Percentiles rank a stretch among this genome's conserved stretches.
These are phyloP conservation scores for Pachysandra terminalis DNA, from an alignment of 164 flowering plant species.

Conservation along the genomic window DNA sequence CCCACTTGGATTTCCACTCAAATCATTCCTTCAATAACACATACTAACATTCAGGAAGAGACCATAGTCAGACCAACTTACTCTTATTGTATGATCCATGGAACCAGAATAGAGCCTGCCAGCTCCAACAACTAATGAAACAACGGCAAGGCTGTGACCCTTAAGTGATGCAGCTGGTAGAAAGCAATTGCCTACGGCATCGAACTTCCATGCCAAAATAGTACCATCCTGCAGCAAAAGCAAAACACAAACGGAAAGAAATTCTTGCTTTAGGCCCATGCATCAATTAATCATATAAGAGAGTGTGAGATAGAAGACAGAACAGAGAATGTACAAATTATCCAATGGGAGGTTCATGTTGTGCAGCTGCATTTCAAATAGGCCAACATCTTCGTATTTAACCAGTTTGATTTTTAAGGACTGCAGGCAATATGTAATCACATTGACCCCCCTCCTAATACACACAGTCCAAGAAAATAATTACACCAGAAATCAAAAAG, in stretches of 20 bases:
- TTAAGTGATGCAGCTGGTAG: constrained; percentile 81
- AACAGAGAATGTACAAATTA: not conserved
- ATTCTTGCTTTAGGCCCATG: too few species aligned
- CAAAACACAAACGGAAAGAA: not conserved
- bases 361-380: not conserved
- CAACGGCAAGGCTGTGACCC: constrained; percentile 69
- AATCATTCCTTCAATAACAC: not conserved
- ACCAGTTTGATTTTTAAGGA: too few species aligned
- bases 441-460: too few species aligned
- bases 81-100: constrained; percentile 81
- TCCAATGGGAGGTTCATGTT: not conserved
- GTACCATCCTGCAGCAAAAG: constrained; percentile 69
- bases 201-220: constrained; percentile 85
- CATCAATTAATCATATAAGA: not conserved
- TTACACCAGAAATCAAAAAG: not conserved
- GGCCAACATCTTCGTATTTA: not conserved
- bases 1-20: not conserved
- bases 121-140: constrained; percentile 82
- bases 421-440: too few species aligned
- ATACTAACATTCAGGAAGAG: not conserved
- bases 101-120: constrained; percentile 90
- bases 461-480: not conserved
- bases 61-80: constrained; percentile 28
- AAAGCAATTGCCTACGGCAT: constrained; percentile 54
- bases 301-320: not conserved